Evolutionary conservation across 2,329 filamentous ascomycete genomes (phyloP).

Genomic region (Nemania bipapillata): DNA sequence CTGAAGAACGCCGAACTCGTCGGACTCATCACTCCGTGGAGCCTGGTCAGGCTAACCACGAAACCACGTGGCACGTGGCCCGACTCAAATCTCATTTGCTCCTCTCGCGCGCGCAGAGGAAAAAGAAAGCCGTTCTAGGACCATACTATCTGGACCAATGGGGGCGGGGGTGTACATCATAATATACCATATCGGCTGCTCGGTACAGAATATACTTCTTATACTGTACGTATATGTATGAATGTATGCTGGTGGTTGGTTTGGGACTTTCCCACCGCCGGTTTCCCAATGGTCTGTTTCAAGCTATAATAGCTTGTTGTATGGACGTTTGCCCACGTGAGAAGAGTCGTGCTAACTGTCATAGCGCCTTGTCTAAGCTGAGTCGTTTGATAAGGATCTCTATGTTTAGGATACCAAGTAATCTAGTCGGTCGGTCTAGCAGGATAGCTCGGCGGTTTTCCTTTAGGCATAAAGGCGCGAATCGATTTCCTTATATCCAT

Average conservation of each 20-base stretch:
- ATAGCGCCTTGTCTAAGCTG: conserved; percentile 2
- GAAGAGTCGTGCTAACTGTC: neutral
- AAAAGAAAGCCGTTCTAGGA: neutral
- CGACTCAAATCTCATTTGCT: neutral
- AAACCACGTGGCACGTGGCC: too few relatives aligned
- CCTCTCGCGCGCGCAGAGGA: neutral
- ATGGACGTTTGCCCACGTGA: neutral
- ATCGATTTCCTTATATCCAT: neutral
- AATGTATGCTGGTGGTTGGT: neutral
- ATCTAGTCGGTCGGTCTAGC: neutral
- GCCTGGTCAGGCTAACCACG: neutral
- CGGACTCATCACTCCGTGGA: neutral
- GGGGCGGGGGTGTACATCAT: neutral
- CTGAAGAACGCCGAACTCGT: neutral
- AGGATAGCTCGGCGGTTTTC: neutral
- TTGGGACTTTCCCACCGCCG: neutral
- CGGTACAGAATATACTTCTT: too few relatives aligned
- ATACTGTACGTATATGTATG: neutral
- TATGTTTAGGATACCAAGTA: neutral
- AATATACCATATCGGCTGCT: neutral
- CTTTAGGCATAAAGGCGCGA: neutral
- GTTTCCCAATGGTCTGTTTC: neutral
- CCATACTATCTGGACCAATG: neutral
- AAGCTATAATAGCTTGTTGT: neutral
- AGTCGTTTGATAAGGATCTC: neutral